phyloP scores from a whole-genome alignment of 129 eudicot genomes.

The Pseudognaphalium luteoalbum region DNA sequence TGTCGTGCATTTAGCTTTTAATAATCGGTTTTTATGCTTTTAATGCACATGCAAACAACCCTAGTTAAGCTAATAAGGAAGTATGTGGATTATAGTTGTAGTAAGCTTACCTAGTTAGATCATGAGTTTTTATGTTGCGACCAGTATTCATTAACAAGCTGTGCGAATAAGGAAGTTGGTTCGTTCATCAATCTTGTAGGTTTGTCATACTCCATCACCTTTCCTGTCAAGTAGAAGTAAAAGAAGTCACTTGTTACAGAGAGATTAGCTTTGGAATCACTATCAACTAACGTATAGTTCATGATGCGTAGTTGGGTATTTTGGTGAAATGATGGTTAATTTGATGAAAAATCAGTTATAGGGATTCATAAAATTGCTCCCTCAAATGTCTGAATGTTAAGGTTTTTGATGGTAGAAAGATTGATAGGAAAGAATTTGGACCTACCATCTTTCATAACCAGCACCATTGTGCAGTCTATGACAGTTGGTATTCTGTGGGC shows the following conservation, averaged over 20 bases:
- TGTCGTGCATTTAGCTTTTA: background rate
- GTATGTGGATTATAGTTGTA: background rate
- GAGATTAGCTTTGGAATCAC: background rate
- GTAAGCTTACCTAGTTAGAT: conserved; percentile 18
- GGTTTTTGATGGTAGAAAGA: background rate
- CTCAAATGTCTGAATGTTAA: too few species aligned
- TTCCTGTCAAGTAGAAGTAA: conserved; percentile 37
- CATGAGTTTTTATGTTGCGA: conserved; percentile 30
- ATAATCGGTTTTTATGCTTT: background rate
- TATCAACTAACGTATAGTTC: too few species aligned
- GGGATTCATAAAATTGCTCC: too few species aligned
- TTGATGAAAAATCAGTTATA: too few species aligned
- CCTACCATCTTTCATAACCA: conserved; percentile 63
- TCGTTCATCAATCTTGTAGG: conserved; percentile 49
- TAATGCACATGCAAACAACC: background rate
- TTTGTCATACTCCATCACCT: conserved; percentile 60
- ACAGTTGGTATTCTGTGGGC: conserved; percentile 84
- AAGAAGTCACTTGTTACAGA: background rate
- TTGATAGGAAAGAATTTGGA: background rate
- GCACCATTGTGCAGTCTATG: conserved; percentile 67
- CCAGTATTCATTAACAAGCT: conserved; percentile 69
- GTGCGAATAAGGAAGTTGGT: conserved; percentile 48
- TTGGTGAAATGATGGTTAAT: too few species aligned
- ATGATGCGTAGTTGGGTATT: too few species aligned
- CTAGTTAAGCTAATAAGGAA: background rate